Percentiles rank a stretch among this genome's conserved stretches.
phyloP scores from a whole-genome alignment of 108 stramenopile genomes.

The Pseudonitzschia delicatissima region DNA sequence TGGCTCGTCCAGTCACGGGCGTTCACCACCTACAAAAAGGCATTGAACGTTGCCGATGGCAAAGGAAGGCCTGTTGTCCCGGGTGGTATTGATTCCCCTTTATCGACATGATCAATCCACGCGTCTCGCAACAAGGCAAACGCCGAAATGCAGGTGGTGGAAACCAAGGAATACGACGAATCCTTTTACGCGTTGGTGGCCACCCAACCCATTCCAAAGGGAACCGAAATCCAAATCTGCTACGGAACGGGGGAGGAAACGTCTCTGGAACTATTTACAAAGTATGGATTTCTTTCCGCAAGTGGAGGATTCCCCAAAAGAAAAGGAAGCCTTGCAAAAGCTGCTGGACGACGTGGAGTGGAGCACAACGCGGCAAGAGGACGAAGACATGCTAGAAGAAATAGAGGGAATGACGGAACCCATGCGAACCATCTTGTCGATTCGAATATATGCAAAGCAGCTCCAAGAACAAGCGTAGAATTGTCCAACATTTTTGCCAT shows the following conservation, averaged over 20 bases:
- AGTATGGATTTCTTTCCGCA: constrained; percentile 37
- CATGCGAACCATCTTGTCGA: constrained; percentile 4
- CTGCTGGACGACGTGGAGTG: not conserved
- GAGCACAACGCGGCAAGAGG: constrained; percentile 7
- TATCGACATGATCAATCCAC: constrained; percentile 44
- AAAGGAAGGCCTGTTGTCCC: constrained; percentile 12
- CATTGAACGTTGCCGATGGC: not conserved
- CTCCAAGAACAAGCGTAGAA: no score
- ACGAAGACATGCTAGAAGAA: not conserved
- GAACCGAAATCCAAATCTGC: constrained; percentile 24
- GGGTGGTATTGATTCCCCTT: constrained; percentile 26
- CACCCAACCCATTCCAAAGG: constrained; percentile 19
- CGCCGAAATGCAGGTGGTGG: constrained; percentile 30
- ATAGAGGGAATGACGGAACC: not conserved
- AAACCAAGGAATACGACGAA: constrained; percentile 33
- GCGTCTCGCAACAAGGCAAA: constrained; percentile 1
- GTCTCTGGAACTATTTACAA: constrained; percentile 29
- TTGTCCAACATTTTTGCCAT: no score
- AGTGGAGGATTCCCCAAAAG: not conserved
- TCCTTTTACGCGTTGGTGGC: constrained; percentile 37
- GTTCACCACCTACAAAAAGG: constrained; percentile 32
- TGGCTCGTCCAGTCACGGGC: constrained; percentile 31
- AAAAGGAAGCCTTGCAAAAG: not conserved
- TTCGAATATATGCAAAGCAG: constrained; percentile 7
- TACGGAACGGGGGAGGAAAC: constrained; percentile 40